These are phyloP conservation scores for Pestalotiopsis sp. DNA, from an alignment of 2,329 filamentous ascomycete species.

Conservation along the genomic window DNA sequence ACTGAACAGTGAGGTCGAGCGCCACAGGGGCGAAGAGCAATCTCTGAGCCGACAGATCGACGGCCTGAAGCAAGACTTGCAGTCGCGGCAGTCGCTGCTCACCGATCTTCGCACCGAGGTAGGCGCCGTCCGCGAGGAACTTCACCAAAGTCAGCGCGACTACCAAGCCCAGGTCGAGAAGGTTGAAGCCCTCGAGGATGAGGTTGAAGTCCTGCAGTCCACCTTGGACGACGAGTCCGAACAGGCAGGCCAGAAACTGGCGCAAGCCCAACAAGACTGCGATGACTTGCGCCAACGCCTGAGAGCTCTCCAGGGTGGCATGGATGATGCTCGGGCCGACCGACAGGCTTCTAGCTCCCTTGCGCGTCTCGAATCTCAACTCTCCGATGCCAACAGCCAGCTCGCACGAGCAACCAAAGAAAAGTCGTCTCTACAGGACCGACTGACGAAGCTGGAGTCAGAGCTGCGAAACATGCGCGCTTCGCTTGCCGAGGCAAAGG, in stretches of 20 bases:
- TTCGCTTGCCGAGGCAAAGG: slow-evolving; percentile 60
- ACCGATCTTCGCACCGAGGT: slow-evolving; percentile 70
- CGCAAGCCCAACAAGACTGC: slow-evolving; percentile 47
- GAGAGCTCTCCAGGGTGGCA: slow-evolving; percentile 24
- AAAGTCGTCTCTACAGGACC: slow-evolving; percentile 65
- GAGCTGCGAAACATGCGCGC: slow-evolving; percentile 62
- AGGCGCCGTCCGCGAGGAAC: slow-evolving; percentile 66
- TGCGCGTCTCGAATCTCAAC: slow-evolving; percentile 56
- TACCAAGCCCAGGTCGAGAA: slow-evolving; percentile 66
- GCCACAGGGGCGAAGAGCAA: slow-evolving; percentile 72
- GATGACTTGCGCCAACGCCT: slow-evolving; percentile 40
- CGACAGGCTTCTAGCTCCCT: slow-evolving; percentile 39
- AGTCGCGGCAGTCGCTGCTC: slow-evolving; percentile 65
- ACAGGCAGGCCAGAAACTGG: slow-evolving; percentile 52
- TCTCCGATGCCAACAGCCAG: slow-evolving; percentile 61
- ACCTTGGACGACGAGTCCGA: slow-evolving; percentile 67
- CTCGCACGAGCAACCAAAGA: slow-evolving; percentile 60
- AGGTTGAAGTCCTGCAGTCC: slow-evolving; percentile 73
- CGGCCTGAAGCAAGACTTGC: slow-evolving; percentile 72
- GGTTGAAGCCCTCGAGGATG: slow-evolving; percentile 71
- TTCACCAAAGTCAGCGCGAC: slow-evolving; percentile 68
- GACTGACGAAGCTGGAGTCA: slow-evolving; percentile 59
- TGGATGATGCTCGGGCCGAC: slow-evolving; percentile 1
- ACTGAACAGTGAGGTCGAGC: slow-evolving; percentile 70
- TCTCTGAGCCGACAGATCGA: slow-evolving; percentile 73